Conservation (phyloP, 768 basidiomycete species). For the Hortiboletus flavorubellus region DNA sequence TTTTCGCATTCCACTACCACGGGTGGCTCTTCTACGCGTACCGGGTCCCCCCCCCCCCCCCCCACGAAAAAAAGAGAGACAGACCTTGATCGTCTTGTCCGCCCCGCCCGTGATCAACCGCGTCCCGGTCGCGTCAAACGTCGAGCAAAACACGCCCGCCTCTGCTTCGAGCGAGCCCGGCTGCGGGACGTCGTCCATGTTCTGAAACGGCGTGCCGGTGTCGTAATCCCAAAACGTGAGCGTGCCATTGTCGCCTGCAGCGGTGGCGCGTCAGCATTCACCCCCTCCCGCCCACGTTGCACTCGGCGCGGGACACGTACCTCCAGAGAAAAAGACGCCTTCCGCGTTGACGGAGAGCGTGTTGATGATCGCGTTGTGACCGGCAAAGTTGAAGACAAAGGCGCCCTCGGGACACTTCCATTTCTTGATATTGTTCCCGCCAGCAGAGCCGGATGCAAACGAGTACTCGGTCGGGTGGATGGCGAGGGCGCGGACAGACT, state of each 20-base stretch:
- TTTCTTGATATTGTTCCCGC: constrained; percentile 99
- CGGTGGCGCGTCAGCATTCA: background rate
- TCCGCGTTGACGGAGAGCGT: constrained; percentile 91
- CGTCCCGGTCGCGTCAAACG: constrained; percentile 94
- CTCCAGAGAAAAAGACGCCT: constrained; percentile 96
- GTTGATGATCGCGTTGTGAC: constrained; percentile 98
- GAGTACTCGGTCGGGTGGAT: constrained; percentile 97
- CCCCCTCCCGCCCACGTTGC: too few relatives aligned
- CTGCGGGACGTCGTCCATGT: constrained; percentile 89
- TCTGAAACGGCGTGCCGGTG: constrained; percentile 93
- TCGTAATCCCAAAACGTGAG: constrained; percentile 93
- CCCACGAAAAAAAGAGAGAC: constrained; percentile 14
- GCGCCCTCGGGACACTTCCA: constrained; percentile 98
- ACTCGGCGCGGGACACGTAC: constrained; percentile 33
- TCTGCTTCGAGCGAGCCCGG: constrained; percentile 98
- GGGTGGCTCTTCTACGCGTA: too few relatives aligned
- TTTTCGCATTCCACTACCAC: too few relatives aligned
- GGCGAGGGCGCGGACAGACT: constrained; percentile 90
- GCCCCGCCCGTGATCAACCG: constrained; percentile 94
- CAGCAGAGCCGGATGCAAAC: constrained; percentile 92
- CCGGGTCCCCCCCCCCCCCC: background rate
- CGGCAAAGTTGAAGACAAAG: constrained; percentile 95
- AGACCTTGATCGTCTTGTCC: constrained; percentile 97
- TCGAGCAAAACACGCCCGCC: constrained; percentile 94
- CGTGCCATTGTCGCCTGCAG: constrained; percentile 83